Evolutionary conservation across 1,139 yeast species (phyloP).

Genomic region (Martiniozyma asiatica): DNA sequence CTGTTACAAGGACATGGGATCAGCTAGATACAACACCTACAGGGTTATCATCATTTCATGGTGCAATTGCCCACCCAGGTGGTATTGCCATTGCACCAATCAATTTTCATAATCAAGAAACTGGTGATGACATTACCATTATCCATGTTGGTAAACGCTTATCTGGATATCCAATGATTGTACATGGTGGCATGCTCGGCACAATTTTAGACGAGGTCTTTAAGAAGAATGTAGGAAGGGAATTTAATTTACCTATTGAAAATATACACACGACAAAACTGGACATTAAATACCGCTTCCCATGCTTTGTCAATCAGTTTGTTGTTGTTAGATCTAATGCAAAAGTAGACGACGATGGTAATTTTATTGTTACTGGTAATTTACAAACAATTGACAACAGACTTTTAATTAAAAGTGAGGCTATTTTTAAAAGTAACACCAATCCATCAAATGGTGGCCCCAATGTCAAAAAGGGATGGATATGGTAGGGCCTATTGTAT

Average conservation of each 20-base stretch:
- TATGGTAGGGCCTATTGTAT: no score
- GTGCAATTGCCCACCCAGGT: slow-evolving; percentile 50
- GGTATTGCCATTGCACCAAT: slow-evolving; percentile 48
- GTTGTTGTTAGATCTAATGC: slow-evolving; percentile 47
- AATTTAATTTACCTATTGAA: slow-evolving; percentile 11
- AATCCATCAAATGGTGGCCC: not conserved
- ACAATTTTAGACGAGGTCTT: slow-evolving; percentile 59
- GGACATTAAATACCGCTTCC: slow-evolving; percentile 50
- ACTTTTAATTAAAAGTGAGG: slow-evolving; percentile 31
- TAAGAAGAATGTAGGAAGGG: slow-evolving; percentile 21
- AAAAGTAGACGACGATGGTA: slow-evolving; percentile 23
- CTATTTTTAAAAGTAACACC: slow-evolving; percentile 11
- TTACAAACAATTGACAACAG: slow-evolving; percentile 29
- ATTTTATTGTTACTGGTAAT: slow-evolving; percentile 21
- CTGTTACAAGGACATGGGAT: slow-evolving; percentile 45
- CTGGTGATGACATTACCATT: slow-evolving; percentile 52
- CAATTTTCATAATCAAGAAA: slow-evolving; percentile 46
- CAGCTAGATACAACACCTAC: slow-evolving; percentile 28
- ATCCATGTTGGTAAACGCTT: slow-evolving; percentile 36
- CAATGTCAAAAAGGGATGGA: slow-evolving; percentile 5
- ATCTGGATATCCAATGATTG: slow-evolving; percentile 42
- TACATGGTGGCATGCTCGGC: slow-evolving; percentile 87
- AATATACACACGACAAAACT: slow-evolving; percentile 31
- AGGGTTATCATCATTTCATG: slow-evolving; percentile 19
- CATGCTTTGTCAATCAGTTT: slow-evolving; percentile 74